Conservation (phyloP, 345 rosid genomes). For the Combretum micranthum region DNA sequence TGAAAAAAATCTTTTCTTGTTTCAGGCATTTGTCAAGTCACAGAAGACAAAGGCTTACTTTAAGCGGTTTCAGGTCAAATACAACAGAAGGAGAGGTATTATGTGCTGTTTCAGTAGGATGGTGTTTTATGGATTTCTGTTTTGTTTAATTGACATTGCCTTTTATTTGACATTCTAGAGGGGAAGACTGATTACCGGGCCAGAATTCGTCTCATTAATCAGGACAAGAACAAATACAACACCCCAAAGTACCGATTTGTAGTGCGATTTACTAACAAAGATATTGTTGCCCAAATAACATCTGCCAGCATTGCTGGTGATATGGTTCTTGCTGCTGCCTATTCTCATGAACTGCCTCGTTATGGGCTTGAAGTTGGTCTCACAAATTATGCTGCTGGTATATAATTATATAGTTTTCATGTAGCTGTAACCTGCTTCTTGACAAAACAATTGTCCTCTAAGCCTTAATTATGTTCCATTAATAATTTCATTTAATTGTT, state of each 20-base stretch:
- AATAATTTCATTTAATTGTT: no score
- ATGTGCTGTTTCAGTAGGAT: neutral
- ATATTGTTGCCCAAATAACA: constrained; percentile 47
- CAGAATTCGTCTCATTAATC: constrained; percentile 70
- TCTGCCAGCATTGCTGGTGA: constrained; percentile 54
- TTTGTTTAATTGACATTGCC: neutral
- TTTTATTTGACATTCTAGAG: constrained; percentile 22
- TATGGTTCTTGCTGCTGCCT: constrained; percentile 51
- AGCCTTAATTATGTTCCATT: no score
- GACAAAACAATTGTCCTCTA: neutral
- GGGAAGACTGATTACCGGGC: constrained; percentile 89
- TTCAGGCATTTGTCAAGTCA: constrained; percentile 47
- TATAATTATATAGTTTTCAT: constrained; percentile 10
- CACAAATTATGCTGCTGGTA: constrained; percentile 68
- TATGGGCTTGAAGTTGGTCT: constrained; percentile 67
- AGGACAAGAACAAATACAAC: constrained; percentile 80
- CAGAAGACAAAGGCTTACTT: constrained; percentile 54
- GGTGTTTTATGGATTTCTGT: neutral
- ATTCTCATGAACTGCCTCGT: constrained; percentile 53
- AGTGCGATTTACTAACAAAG: constrained; percentile 72
- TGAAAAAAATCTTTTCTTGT: neutral
- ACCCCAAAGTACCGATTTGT: constrained; percentile 77
- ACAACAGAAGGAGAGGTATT: constrained; percentile 62
- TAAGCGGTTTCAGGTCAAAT: constrained; percentile 68
- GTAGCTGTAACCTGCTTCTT: neutral